phyloP scores from a whole-genome alignment of 305 asterid genomes.

The Solanum aculeatissimum region DNA sequence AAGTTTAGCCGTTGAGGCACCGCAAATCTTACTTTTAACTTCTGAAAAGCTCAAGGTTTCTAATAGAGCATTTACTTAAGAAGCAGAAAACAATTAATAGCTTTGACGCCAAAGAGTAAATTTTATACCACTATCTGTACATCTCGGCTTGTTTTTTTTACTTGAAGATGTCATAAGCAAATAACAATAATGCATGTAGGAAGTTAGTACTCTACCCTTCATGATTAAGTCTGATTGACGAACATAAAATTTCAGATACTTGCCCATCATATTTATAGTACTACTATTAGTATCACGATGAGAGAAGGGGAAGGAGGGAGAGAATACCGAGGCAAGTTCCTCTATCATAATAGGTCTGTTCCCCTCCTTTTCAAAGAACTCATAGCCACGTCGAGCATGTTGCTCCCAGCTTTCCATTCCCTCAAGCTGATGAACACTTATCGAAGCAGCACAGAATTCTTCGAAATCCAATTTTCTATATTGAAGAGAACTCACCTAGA shows the following conservation, averaged over 20 bases:
- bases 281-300: background rate
- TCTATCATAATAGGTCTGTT: slow-evolving; percentile 97
- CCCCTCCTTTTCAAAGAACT: slow-evolving; percentile 87
- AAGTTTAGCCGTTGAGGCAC: background rate
- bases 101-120: background rate
- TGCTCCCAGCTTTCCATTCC: slow-evolving; percentile 92
- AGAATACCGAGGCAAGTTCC: slow-evolving; percentile 85
- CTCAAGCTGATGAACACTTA: slow-evolving; percentile 90
- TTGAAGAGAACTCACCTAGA: slow-evolving; percentile 69
- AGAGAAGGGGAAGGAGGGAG: slow-evolving; percentile 5
- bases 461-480: slow-evolving; percentile 81
- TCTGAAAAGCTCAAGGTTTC: background rate
- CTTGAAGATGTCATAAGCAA: background rate
- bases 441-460: slow-evolving; percentile 82
- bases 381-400: slow-evolving; percentile 82
- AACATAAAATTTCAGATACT: background rate
- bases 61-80: background rate
- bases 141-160: background rate
- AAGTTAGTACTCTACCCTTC: background rate
- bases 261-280: background rate
- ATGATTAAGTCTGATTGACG: background rate
- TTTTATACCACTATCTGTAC: background rate
- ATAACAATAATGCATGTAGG: background rate
- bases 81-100: background rate
- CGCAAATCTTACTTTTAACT: background rate